Evolutionary conservation across 1,139 yeast genomes (phyloP).

Genomic region (Hyphopichia khmerensis): DNA sequence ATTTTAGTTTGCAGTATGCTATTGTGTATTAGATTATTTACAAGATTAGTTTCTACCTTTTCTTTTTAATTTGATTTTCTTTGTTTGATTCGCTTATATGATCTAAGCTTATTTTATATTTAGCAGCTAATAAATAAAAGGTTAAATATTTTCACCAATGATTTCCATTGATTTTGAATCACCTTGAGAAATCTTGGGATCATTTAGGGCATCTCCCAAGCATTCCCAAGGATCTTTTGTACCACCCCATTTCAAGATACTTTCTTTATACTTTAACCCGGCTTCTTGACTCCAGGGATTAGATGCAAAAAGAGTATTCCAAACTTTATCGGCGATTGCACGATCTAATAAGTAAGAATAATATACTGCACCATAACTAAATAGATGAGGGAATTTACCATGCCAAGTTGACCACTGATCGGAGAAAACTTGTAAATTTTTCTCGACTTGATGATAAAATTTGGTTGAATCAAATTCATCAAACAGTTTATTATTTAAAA

Average conservation of each 20-base stretch:
- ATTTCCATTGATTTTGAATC: slow-evolving; percentile 73
- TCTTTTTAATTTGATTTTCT: too few species aligned
- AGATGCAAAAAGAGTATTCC: slow-evolving; percentile 66
- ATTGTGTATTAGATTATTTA: too few species aligned
- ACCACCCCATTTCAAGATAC: slow-evolving; percentile 91
- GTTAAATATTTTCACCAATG: slow-evolving; percentile 34
- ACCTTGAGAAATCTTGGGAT: slow-evolving; percentile 60
- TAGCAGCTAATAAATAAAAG: not conserved
- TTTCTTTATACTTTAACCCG: slow-evolving; percentile 71
- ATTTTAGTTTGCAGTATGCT: too few species aligned
- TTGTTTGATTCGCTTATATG: too few species aligned
- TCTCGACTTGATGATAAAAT: slow-evolving; percentile 67
- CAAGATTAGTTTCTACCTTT: too few species aligned
- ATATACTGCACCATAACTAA: slow-evolving; percentile 92
- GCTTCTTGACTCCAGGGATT: slow-evolving; percentile 71
- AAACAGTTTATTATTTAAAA: slow-evolving; percentile 17
- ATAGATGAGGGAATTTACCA: slow-evolving; percentile 89
- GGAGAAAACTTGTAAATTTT: slow-evolving; percentile 51
- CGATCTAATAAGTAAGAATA: slow-evolving; percentile 90
- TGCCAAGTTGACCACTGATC: slow-evolving; percentile 83
- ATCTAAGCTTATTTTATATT: too few species aligned
- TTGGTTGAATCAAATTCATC: slow-evolving; percentile 48
- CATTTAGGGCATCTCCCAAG: slow-evolving; percentile 73
- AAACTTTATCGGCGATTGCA: slow-evolving; percentile 85
- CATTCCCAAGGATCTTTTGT: slow-evolving; percentile 87